These are phyloP conservation scores for Vachellia collinsii DNA, from an alignment of 306 rosid species.

Conservation along the genomic window DNA sequence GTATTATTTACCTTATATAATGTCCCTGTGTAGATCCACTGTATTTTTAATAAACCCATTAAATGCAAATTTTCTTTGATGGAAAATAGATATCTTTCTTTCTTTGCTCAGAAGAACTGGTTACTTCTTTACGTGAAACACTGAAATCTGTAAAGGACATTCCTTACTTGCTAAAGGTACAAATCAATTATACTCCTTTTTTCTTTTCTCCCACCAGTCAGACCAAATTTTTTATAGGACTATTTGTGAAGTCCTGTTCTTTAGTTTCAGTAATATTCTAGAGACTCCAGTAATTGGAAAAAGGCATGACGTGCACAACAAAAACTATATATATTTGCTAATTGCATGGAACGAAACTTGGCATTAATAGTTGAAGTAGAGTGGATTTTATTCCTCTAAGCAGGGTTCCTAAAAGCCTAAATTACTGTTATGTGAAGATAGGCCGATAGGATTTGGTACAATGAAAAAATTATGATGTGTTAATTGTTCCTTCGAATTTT, in stretches of 20 bases:
- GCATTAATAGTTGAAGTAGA: constrained; percentile 24
- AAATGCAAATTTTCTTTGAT: constrained; percentile 50
- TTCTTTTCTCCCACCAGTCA: constrained; percentile 18
- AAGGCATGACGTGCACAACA: constrained; percentile 12
- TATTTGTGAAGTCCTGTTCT: constrained; percentile 32
- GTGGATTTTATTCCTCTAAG: constrained; percentile 16
- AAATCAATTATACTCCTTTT: constrained; percentile 20
- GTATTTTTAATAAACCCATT: constrained; percentile 13
- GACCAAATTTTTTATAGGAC: constrained; percentile 20
- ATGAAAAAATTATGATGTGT: constrained; percentile 29
- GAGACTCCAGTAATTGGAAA: background rate
- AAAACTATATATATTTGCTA: background rate
- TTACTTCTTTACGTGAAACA: constrained; percentile 73
- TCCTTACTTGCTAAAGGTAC: constrained; percentile 84
- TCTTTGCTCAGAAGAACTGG: constrained; percentile 75
- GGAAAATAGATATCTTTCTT: constrained; percentile 84
- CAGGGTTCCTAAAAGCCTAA: constrained; percentile 10
- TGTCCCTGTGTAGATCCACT: constrained; percentile 25
- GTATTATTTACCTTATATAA: constrained; percentile 20
- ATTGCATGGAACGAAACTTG: background rate
- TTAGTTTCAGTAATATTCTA: constrained; percentile 27
- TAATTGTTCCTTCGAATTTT: background rate
- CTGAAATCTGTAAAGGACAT: constrained; percentile 90
- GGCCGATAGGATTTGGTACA: constrained; percentile 28
- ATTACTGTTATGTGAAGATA: constrained; percentile 29